Conservation (phyloP, 768 basidiomycete genomes). For the Cystofilobasidium macerans region DNA sequence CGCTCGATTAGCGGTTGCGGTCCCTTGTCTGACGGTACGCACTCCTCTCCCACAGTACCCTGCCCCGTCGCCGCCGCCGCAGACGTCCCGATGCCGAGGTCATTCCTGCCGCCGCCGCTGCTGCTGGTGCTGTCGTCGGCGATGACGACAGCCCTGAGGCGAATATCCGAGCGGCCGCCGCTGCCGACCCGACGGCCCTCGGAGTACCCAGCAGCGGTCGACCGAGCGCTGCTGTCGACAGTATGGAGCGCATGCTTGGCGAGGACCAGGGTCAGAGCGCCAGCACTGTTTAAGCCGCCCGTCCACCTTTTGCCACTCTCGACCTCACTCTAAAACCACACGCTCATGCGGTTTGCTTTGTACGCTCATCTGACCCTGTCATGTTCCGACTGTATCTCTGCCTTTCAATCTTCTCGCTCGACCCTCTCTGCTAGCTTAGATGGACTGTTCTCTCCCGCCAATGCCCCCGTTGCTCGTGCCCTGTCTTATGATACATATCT, state of each 20-base stretch:
- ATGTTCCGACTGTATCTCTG: too few species aligned
- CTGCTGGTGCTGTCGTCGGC: neutral
- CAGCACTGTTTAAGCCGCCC: neutral
- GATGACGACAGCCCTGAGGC: constrained; percentile 22
- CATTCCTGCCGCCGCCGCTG: neutral
- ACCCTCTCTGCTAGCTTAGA: too few species aligned
- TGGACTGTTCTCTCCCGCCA: too few species aligned
- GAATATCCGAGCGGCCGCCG: constrained; percentile 21
- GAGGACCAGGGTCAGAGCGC: neutral
- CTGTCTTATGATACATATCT: too few species aligned
- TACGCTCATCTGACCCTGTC: too few species aligned
- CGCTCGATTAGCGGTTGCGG: neutral
- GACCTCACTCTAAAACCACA: too few species aligned
- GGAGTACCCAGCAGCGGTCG: neutral
- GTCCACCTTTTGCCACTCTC: too few species aligned
- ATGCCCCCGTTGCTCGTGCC: too few species aligned
- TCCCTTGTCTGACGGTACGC: too few species aligned
- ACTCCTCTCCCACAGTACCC: constrained; percentile 14
- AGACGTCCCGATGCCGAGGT: constrained; percentile 2
- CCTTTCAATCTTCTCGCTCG: too few species aligned
- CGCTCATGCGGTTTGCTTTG: too few species aligned
- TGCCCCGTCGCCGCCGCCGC: constrained; percentile 21
- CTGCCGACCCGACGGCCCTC: constrained; percentile 11
- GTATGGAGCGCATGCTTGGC: constrained; percentile 22
- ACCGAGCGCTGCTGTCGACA: constrained; percentile 1